Evolutionary conservation across 2,329 filamentous ascomycete species (phyloP), one percentile per base, ranked within the genome.

Genomic region (Knufia fluminis): DNA sequence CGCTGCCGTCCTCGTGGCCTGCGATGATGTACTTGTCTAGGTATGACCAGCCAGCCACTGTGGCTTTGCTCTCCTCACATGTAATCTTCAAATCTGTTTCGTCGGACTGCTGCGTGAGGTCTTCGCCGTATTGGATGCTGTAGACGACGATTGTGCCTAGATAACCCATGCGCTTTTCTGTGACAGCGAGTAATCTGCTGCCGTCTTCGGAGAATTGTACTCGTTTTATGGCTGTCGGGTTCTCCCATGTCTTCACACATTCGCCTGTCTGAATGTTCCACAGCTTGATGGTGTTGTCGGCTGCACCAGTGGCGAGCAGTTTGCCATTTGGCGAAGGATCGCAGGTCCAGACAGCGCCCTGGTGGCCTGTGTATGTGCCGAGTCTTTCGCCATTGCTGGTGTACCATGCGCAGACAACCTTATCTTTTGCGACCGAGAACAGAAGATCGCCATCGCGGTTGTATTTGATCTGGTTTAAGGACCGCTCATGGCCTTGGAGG

Each of bases 331-430:
- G 90, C 73, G 95, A 87, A 65, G 95, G 85, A 67, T 98, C 92
- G 70, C 98, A 86, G 55, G 92, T 96, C 92, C 92, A 98, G 75
- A 98, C 86, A 62, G 92, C 91, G 72, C 92, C 92, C 70, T 94
- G 85, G 73, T 98, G 92, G 69, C 92, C 92, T 67, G 87, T 83
- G 75, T 97, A 98, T 62, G 91, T 92, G 64, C 92, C 92, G 63
- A 97, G 79, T 64, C 92, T 86, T 77, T 98, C 92, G 73, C 92
- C 92, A 71, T 98, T 98, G 75, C 94, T 89, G 58, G 89, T 85
- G 73, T 82, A 97, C 92, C 92, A 98, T 58, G 82, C 91, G 77
- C 91, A 95, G 64, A 96, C 88, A 66, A 94, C 81, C 73, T 96
- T 91, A 71, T 97, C 91, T 75, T 97, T 97, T 61, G 88, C 81